Evolutionary conservation across 2,329 filamentous ascomycete genomes (phyloP).

Genomic region (Ascocoryne sarcoides): DNA sequence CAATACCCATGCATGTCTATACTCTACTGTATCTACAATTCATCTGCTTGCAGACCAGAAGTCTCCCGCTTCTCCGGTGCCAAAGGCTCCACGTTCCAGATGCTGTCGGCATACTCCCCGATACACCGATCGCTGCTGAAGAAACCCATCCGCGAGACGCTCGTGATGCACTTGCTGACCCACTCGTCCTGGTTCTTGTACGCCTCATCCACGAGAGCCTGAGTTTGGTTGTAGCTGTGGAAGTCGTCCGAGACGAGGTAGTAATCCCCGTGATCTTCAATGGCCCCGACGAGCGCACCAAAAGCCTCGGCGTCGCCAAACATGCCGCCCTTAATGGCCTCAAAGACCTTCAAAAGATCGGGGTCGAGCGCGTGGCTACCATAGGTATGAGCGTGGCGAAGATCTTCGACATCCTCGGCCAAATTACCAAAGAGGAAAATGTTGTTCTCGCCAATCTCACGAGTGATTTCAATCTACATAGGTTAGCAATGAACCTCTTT

Average conservation of each 20-base stretch:
- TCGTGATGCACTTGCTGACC: constrained; percentile 81
- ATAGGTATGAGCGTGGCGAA: constrained; percentile 85
- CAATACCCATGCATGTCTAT: too few relatives aligned
- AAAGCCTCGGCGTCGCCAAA: constrained; percentile 79
- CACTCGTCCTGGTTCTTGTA: constrained; percentile 90
- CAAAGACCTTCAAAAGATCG: constrained; percentile 72
- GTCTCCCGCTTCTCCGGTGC: constrained; percentile 12
- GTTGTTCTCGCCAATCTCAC: constrained; percentile 91
- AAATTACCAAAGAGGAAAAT: constrained; percentile 98
- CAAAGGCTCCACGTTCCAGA: constrained; percentile 89
- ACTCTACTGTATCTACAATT: too few relatives aligned
- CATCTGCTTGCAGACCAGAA: constrained; percentile 15
- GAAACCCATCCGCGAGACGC: constrained; percentile 92
- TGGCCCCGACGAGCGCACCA: constrained; percentile 71
- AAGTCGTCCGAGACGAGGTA: constrained; percentile 98
- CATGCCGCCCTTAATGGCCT: constrained; percentile 65
- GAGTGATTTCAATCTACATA: constrained; percentile 82
- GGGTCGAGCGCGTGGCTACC: constrained; percentile 69
- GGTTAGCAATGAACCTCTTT: background rate
- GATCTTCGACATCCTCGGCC: constrained; percentile 90
- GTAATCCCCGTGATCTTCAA: constrained; percentile 91
- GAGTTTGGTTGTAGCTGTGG: constrained; percentile 86
- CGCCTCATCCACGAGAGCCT: constrained; percentile 80
- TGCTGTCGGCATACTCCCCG: constrained; percentile 91
- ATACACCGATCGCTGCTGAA: constrained; percentile 94